Percentiles rank a stretch among this genome's conserved stretches.
Evolutionary conservation across 345 rosid genomes (phyloP).

Genomic region (Physaria fendleri): DNA sequence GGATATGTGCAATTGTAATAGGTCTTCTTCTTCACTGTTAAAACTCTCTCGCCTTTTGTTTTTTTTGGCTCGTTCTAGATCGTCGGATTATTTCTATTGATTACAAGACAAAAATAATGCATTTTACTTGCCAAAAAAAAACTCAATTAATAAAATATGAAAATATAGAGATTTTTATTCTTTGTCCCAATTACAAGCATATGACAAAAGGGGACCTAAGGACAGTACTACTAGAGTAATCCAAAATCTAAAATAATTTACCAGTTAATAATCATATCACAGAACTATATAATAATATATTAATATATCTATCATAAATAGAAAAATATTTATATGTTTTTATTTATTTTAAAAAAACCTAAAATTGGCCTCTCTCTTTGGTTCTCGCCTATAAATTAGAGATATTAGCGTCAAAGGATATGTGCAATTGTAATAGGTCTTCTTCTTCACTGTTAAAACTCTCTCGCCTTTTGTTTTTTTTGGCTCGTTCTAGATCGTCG

Average conservation of each 20-base stretch:
- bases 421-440: slow-evolving; percentile 9
- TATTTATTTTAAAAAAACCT: no score
- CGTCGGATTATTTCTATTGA: slow-evolving; percentile 20
- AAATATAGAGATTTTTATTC: no score
- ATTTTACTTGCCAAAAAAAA: no score
- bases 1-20: slow-evolving; percentile 11
- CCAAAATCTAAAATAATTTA: not conserved
- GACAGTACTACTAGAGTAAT: no score
- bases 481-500: slow-evolving; percentile 2
- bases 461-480: not conserved
- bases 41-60: not conserved
- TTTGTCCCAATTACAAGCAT: no score
- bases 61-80: not conserved
- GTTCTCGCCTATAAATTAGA: slow-evolving; percentile 27
- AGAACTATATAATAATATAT: not conserved
- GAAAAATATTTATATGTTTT: no score
- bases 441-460: not conserved
- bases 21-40: not conserved
- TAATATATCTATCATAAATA: not conserved
- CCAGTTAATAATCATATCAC: not conserved
- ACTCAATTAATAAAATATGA: no score
- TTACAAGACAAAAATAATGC: no score
- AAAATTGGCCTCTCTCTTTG: slow-evolving; percentile 3
- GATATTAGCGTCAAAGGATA: slow-evolving; percentile 3
- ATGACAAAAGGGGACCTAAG: no score